Evolutionary conservation across 2,329 filamentous ascomycete genomes (phyloP), one percentile per base, ranked within the genome.

Genomic region (Epicoccum sorghinum): DNA sequence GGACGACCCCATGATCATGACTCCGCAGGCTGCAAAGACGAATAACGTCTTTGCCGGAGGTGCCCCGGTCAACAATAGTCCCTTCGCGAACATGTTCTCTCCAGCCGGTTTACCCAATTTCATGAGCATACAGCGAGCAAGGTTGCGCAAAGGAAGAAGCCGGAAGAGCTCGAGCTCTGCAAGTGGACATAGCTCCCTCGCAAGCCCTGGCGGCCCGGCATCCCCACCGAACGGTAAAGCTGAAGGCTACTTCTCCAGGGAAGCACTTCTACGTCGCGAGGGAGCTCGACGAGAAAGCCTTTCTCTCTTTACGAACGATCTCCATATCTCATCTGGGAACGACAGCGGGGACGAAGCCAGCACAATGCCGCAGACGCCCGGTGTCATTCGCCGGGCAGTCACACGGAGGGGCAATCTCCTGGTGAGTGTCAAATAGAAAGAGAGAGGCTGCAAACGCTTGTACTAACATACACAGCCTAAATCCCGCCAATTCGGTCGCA

Each of bases 401-500:
- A 96, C 91, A 6, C 83, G 95, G 46, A 85, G 93, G 55, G 91
- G 93, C 7, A 99, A 96, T 74, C 82, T 99, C 57, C 76, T 99
- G 70, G 91, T 95, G 81, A 72, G 88, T 78, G 38, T 29, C 10
- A 10, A 4, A 18, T 18, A 18, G 14, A 2, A 8, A 23, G 12
- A 9, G 7, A 9, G n/a, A 13, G 14, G 18, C 18, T 25, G 8
- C 9, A 7, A 9, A 13, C n/a, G 9, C 13, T 10, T 53, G 64
- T 29, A 40, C 59, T 65, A 40, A 71, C 51, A 39, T 52, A 45
- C 12, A 8, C 62, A 96, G 90, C 95, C 96, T 10, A 99, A 98
- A 80, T 95, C 93, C 0, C 96, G 96, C 77, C 92, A 89, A 0
- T 99, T 99, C 74, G 92, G 93, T 4, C 88, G 95, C 9, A 96